Evolutionary conservation across 2,329 filamentous ascomycete genomes (phyloP).

Genomic region (Exophiala dermatitidis): DNA sequence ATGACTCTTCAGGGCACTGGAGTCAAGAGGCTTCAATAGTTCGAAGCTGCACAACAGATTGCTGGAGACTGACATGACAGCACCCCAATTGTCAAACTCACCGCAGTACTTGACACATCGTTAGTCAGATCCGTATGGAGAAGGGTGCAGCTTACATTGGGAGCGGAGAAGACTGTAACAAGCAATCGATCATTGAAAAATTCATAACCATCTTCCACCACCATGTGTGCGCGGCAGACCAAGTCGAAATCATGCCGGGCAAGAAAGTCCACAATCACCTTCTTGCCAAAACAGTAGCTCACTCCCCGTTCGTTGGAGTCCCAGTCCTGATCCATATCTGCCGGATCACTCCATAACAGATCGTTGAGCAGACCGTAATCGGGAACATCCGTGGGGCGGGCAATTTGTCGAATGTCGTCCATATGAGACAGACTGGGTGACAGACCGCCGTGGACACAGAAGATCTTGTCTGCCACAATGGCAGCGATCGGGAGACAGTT

Average conservation of each 20-base stretch:
- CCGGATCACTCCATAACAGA: conserved; percentile 92
- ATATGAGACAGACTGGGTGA: conserved; percentile 90
- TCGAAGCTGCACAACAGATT: conserved; percentile 96
- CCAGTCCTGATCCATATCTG: conserved; percentile 97
- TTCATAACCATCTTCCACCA: conserved; percentile 97
- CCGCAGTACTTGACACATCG: conserved; percentile 68
- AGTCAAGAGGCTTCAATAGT: conserved; percentile 90
- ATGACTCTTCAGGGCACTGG: conserved; percentile 90
- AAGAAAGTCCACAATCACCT: conserved; percentile 94
- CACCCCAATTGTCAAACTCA: conserved; percentile 98
- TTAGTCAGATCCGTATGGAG: background rate
- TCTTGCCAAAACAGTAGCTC: conserved; percentile 97
- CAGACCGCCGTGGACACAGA: conserved; percentile 90
- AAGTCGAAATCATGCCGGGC: conserved; percentile 93
- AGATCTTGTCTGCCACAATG: conserved; percentile 97
- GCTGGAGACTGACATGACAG: conserved; percentile 93
- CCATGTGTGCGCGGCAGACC: conserved; percentile 97
- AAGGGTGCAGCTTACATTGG: conserved; percentile 63
- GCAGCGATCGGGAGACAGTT: conserved; percentile 90
- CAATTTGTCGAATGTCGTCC: conserved; percentile 97
- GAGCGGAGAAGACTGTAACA: conserved; percentile 95
- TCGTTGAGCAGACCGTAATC: conserved; percentile 95
- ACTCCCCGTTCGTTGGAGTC: conserved; percentile 95
- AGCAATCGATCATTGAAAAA: conserved; percentile 94
- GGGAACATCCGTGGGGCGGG: conserved; percentile 89